phyloP scores from a whole-genome alignment of 2,329 filamentous ascomycete genomes.

The Dothideomycetidae sp. region DNA sequence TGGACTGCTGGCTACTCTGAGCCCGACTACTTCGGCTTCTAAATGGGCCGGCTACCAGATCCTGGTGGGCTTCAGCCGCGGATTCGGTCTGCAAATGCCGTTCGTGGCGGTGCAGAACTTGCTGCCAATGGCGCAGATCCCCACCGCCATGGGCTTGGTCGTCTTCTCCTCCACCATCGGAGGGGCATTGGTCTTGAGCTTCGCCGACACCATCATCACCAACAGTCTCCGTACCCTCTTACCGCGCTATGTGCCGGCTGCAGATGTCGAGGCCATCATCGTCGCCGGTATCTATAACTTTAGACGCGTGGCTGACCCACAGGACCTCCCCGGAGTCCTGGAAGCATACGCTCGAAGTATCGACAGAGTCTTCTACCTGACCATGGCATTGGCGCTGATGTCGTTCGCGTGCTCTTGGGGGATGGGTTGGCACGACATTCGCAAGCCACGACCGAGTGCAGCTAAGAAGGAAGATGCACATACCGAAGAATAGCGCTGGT shows the following conservation, averaged over 20 bases:
- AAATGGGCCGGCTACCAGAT: constrained; percentile 38
- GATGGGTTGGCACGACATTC: constrained; percentile 35
- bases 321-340: constrained; percentile 25
- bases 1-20: constrained; percentile 30
- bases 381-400: constrained; percentile 17
- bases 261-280: constrained; percentile 24
- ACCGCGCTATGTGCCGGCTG: constrained; percentile 17
- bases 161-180: constrained; percentile 20
- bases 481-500: too few species aligned
- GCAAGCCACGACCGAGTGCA: constrained; percentile 26
- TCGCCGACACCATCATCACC: constrained; percentile 21
- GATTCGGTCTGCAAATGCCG: constrained; percentile 27
- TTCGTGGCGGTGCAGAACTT: constrained; percentile 28
- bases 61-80: constrained; percentile 31
- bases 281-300: constrained; percentile 31
- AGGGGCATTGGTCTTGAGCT: constrained; percentile 20
- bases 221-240: constrained; percentile 21
- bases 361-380: constrained; percentile 28
- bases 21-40: constrained; percentile 21
- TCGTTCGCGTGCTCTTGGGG: constrained; percentile 28
- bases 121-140: constrained; percentile 24
- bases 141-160: constrained; percentile 21
- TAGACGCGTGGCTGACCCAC: constrained; percentile 19
- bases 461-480: too few species aligned
- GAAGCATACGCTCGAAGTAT: constrained; percentile 29